Evolutionary conservation across 805 yeast genomes (phyloP).

Genomic region (Barnettozyma populi): DNA sequence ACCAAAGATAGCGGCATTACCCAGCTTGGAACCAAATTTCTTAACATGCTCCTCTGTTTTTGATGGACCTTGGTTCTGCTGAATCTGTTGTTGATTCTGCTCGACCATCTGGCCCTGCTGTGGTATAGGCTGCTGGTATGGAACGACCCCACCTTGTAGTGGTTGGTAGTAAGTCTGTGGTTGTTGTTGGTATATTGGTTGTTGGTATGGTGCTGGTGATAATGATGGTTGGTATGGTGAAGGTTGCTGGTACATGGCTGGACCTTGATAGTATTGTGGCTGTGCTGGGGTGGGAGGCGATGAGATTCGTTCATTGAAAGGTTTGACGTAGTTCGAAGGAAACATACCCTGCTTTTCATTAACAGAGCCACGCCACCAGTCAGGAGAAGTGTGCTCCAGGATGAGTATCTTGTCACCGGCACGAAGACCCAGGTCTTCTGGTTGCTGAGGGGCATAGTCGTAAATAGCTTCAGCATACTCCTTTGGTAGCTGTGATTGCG

Average conservation of each 20-base stretch:
- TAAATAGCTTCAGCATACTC: slow-evolving; percentile 64
- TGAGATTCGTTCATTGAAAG: slow-evolving; percentile 7
- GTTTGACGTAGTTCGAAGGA: slow-evolving; percentile 80
- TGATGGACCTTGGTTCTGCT: slow-evolving; percentile 29
- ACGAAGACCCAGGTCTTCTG: slow-evolving; percentile 61
- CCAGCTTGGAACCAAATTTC: slow-evolving; percentile 74
- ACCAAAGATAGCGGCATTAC: slow-evolving; percentile 92
- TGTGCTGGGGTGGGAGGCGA: slow-evolving; percentile 3
- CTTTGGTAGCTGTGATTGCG: slow-evolving; percentile 17
- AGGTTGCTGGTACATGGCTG: slow-evolving; percentile 15
- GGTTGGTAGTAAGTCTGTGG: slow-evolving; percentile 26
- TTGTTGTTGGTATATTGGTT: slow-evolving; percentile 24
- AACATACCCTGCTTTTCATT: slow-evolving; percentile 70
- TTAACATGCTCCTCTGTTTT: slow-evolving; percentile 28
- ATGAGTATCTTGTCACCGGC: slow-evolving; percentile 69
- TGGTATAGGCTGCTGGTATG: slow-evolving; percentile 27
- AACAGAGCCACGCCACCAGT: slow-evolving; percentile 86
- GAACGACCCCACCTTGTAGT: slow-evolving; percentile 26
- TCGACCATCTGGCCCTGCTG: slow-evolving; percentile 28
- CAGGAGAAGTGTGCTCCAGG: slow-evolving; percentile 66
- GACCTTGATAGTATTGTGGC: slow-evolving; percentile 9
- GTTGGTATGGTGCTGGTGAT: slow-evolving; percentile 37
- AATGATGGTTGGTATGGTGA: slow-evolving; percentile 42
- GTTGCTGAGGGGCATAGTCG: slow-evolving; percentile 68
- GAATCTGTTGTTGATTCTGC: slow-evolving; percentile 20